These are phyloP conservation scores for Diaporthe caulivora DNA, from an alignment of 2,329 filamentous ascomycete species.

Conservation along the genomic window DNA sequence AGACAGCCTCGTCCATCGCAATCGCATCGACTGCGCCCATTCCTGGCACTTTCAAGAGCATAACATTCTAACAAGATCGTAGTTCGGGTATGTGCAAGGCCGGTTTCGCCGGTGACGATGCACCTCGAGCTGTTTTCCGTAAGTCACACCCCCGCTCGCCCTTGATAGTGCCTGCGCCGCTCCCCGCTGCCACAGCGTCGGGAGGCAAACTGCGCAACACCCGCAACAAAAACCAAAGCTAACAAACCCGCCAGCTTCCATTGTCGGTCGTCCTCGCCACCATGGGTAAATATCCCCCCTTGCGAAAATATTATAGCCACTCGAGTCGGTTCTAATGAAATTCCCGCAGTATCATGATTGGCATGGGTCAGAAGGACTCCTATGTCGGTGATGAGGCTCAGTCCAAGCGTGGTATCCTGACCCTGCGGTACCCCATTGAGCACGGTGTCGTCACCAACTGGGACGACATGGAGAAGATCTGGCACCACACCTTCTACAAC, in stretches of 20 bases:
- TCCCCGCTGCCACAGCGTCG: conserved; percentile 10
- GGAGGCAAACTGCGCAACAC: conserved; percentile 17
- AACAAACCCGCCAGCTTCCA: conserved; percentile 77
- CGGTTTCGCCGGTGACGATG: conserved; percentile 99
- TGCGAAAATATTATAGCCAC: not conserved
- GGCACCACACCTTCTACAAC: conserved; percentile 99
- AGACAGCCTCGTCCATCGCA: conserved; percentile 15
- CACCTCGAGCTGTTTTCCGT: conserved; percentile 99
- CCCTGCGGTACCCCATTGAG: conserved; percentile 99
- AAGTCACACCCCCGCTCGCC: conserved; percentile 70
- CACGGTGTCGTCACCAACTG: conserved; percentile 99
- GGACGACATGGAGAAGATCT: conserved; percentile 99
- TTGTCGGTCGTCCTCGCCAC: conserved; percentile 99
- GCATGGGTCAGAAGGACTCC: conserved; percentile 99
- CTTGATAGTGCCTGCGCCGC: conserved; percentile 37
- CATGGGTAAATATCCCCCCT: conserved; percentile 99
- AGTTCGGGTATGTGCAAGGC: conserved; percentile 99
- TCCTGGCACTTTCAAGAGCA: conserved; percentile 1
- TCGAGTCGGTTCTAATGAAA: conserved; percentile 30
- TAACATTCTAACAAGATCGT: conserved; percentile 55
- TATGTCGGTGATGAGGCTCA: conserved; percentile 99
- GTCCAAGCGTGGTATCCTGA: conserved; percentile 99
- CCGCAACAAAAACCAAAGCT: conserved; percentile 28
- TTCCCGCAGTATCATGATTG: conserved; percentile 89
- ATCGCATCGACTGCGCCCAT: not conserved